A percentile compares a stretch with the other conserved stretches of the same genome.
These are phyloP conservation scores for Bidens hawaiensis DNA, from an alignment of 140 eudicot genomes.

Conservation along the genomic window DNA sequence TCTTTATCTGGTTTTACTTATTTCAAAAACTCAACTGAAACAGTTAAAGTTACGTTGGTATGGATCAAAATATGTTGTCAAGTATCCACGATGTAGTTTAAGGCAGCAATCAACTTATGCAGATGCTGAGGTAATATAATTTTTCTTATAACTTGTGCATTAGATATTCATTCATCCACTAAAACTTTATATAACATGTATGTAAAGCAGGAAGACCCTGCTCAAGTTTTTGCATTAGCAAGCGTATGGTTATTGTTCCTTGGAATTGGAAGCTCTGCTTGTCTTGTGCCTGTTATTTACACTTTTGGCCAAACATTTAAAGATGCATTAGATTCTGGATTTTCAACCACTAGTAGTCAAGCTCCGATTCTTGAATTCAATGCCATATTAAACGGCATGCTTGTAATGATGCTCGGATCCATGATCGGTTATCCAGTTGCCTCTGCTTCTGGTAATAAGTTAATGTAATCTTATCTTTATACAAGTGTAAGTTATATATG, in stretches of 20 bases:
- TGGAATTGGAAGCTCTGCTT: slow-evolving; percentile 70
- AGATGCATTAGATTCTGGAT: slow-evolving; percentile 54
- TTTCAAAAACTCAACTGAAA: slow-evolving; percentile 6
- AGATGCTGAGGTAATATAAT: slow-evolving; percentile 68
- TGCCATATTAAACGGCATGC: slow-evolving; percentile 59
- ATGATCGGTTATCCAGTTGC: slow-evolving; percentile 88
- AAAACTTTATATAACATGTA: slow-evolving; percentile 55
- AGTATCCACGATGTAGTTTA: slow-evolving; percentile 95
- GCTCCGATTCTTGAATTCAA: slow-evolving; percentile 43
- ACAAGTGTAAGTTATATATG: not conserved
- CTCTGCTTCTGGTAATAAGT: slow-evolving; percentile 79
- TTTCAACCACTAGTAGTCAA: slow-evolving; percentile 37
- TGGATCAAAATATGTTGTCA: slow-evolving; percentile 82
- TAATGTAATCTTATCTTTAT: not conserved
- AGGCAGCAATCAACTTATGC: slow-evolving; percentile 85
- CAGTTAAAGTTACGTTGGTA: slow-evolving; percentile 86
- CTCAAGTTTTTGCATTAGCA: slow-evolving; percentile 90
- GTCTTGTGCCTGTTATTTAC: slow-evolving; percentile 71
- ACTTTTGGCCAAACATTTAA: slow-evolving; percentile 61
- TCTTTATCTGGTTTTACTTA: slow-evolving; percentile 17
- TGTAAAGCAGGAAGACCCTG: slow-evolving; percentile 99
- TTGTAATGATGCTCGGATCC: slow-evolving; percentile 69
- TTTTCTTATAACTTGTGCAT: not conserved
- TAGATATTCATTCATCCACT: slow-evolving; percentile 24
- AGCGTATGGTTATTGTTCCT: slow-evolving; percentile 90